These are phyloP conservation scores for Juncus effusus DNA, from an alignment of 176 grass and related monocot species.

Conservation along the genomic window DNA sequence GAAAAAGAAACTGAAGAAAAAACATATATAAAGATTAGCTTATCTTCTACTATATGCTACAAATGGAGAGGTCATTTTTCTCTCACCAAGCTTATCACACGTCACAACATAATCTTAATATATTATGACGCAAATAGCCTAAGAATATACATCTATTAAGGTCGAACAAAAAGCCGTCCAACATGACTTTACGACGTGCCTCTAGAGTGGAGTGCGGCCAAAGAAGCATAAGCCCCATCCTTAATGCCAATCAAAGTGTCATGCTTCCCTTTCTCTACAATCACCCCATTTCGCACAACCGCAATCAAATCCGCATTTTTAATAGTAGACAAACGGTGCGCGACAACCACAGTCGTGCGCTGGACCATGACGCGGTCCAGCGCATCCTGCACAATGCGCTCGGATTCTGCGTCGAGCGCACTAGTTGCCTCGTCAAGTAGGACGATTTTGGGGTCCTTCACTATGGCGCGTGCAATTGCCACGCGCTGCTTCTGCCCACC, in stretches of 20 bases:
- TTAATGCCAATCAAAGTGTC: slow-evolving; percentile 81
- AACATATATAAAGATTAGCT: background rate
- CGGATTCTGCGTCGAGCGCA: slow-evolving; percentile 96
- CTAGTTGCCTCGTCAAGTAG: slow-evolving; percentile 94
- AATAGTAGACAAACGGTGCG: slow-evolving; percentile 79
- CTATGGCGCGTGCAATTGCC: slow-evolving; percentile 76
- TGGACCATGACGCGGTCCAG: slow-evolving; percentile 79
- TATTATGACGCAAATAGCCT: background rate
- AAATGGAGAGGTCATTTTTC: background rate
- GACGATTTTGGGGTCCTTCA: slow-evolving; percentile 79
- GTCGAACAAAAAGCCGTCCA: too few species aligned
- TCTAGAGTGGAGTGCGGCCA: slow-evolving; percentile 78
- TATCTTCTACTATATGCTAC: background rate
- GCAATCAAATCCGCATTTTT: slow-evolving; percentile 71
- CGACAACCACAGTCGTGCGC: slow-evolving; percentile 76
- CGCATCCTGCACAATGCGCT: slow-evolving; percentile 84
- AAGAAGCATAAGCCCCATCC: slow-evolving; percentile 90
- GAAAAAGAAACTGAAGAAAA: too few species aligned
- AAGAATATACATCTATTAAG: background rate
- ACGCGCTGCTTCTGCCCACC: slow-evolving; percentile 95
- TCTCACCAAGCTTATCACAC: too few species aligned
- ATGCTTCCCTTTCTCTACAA: slow-evolving; percentile 92
- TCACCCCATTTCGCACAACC: slow-evolving; percentile 67
- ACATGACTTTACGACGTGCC: slow-evolving; percentile 23
- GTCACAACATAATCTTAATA: background rate